Conservation (phyloP, 495 filamentous ascomycete genomes). For the Clohesyomyces aquaticus region DNA sequence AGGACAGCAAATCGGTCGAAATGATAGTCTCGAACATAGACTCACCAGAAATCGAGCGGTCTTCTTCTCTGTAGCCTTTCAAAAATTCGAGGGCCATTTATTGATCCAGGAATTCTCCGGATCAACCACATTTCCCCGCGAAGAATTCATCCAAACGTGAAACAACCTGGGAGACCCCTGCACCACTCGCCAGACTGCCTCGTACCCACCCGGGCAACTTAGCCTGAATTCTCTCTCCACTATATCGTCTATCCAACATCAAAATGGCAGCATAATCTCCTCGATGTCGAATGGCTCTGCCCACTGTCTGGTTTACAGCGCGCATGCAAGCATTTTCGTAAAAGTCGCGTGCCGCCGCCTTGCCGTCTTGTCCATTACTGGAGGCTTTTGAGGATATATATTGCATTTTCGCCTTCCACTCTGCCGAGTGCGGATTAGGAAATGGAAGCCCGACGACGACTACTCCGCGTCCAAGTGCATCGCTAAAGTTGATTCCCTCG, state of each 20-base stretch:
- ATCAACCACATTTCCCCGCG: slow-evolving; percentile 23
- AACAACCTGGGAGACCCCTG: slow-evolving; percentile 58
- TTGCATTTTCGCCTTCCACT: slow-evolving; percentile 90
- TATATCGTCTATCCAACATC: slow-evolving; percentile 80
- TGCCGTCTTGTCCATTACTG: slow-evolving; percentile 49
- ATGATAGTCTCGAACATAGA: too few species aligned
- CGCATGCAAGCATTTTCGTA: slow-evolving; percentile 97
- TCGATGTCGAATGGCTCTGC: slow-evolving; percentile 85
- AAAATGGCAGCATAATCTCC: slow-evolving; percentile 89
- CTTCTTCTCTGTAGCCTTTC: too few species aligned
- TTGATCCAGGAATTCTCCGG: too few species aligned
- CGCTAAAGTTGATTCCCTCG: slow-evolving; percentile 98
- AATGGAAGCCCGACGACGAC: slow-evolving; percentile 90
- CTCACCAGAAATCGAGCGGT: too few species aligned
- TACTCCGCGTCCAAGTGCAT: slow-evolving; percentile 84
- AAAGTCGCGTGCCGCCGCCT: slow-evolving; percentile 76
- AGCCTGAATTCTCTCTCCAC: slow-evolving; percentile 63
- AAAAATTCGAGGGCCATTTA: too few species aligned
- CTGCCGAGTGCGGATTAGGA: slow-evolving; percentile 84
- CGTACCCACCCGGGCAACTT: slow-evolving; percentile 93
- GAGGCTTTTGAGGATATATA: slow-evolving; percentile 76
- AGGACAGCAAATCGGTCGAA: too few species aligned
- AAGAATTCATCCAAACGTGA: slow-evolving; percentile 58
- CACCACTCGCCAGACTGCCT: slow-evolving; percentile 57
- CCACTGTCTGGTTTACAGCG: slow-evolving; percentile 95